Evolutionary conservation across 805 yeast genomes (phyloP).

Genomic region (Metschnikowia baotianmanensis): DNA sequence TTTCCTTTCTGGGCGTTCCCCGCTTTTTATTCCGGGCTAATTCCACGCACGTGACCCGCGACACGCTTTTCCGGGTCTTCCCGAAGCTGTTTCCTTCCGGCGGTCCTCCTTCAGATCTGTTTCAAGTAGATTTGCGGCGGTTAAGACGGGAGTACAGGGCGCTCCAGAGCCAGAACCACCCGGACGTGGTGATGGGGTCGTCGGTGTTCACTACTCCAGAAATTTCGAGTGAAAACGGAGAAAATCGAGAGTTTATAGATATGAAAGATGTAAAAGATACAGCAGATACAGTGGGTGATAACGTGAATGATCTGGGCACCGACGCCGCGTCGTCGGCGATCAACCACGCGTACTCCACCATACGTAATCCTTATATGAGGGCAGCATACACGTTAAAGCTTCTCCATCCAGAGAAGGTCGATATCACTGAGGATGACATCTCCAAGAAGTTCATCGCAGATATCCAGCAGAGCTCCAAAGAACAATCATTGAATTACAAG

Average conservation of each 20-base stretch:
- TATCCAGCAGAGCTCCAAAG: conserved; percentile 34
- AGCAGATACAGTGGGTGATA: no score
- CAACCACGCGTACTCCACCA: conserved; percentile 73
- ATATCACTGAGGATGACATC: conserved; percentile 58
- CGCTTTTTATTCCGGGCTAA: not conserved
- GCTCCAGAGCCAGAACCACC: conserved; percentile 76
- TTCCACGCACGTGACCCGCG: not conserved
- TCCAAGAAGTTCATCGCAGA: conserved; percentile 42
- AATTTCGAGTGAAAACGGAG: conserved; percentile 1
- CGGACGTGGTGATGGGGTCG: conserved; percentile 55
- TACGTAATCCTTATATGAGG: conserved; percentile 68
- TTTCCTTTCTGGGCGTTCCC: not conserved
- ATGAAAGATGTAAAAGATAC: no score
- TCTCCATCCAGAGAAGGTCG: conserved; percentile 41
- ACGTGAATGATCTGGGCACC: no score
- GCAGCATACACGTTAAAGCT: conserved; percentile 36
- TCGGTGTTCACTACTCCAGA: conserved; percentile 5
- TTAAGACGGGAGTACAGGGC: conserved; percentile 73
- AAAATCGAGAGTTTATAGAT: no score
- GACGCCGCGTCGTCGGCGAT: conserved; percentile 42
- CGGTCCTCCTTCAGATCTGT: conserved; percentile 60
- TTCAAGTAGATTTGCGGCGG: conserved; percentile 50
- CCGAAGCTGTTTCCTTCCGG: conserved; percentile 72
- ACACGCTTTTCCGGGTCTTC: conserved; percentile 56
- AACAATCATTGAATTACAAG: conserved; percentile 42